Percentiles rank a stretch among this genome's conserved stretches.
phyloP scores from a whole-genome alignment of 2,329 filamentous ascomycete species.

The Clonostachys rhizophaga region DNA sequence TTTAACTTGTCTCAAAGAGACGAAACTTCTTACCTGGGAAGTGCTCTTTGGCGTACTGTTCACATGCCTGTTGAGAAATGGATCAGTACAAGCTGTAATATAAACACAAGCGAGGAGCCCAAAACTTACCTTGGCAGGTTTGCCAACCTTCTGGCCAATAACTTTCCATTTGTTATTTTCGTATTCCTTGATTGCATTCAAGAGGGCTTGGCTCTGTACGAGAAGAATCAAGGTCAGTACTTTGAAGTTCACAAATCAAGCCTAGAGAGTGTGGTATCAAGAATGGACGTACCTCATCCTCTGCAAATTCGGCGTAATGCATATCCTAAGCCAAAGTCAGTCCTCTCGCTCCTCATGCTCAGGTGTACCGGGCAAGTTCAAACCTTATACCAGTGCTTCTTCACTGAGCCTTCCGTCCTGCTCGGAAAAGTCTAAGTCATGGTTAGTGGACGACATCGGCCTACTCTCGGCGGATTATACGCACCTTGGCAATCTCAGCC shows the following conservation, averaged over 20 bases:
- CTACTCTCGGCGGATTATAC: conserved; percentile 30
- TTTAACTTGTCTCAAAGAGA: background rate
- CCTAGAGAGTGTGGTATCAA: conserved; percentile 8
- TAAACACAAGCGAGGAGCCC: too few relatives aligned
- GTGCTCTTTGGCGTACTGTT: conserved; percentile 40
- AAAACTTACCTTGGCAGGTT: conserved; percentile 73
- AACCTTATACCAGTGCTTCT: conserved; percentile 99
- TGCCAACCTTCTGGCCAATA: conserved; percentile 94
- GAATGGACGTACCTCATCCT: conserved; percentile 73
- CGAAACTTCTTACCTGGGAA: conserved; percentile 3
- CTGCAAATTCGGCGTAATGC: conserved; percentile 98
- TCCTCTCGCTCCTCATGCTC: background rate
- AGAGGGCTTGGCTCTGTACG: conserved; percentile 66
- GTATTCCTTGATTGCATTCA: conserved; percentile 97
- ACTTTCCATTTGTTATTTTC: conserved; percentile 98
- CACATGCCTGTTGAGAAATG: conserved; percentile 31
- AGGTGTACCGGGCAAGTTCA: background rate
- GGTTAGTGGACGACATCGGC: background rate
- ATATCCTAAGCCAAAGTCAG: conserved; percentile 66
- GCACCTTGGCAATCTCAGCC: conserved; percentile 98
- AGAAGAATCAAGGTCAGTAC: background rate
- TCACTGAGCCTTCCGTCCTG: conserved; percentile 93
- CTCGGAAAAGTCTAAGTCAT: conserved; percentile 73
- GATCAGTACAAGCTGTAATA: conserved; percentile 2
- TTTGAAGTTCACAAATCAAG: conserved; percentile 2